phyloP scores from a whole-genome alignment of 2,329 filamentous ascomycete species.

The Cladosporium sp. region DNA sequence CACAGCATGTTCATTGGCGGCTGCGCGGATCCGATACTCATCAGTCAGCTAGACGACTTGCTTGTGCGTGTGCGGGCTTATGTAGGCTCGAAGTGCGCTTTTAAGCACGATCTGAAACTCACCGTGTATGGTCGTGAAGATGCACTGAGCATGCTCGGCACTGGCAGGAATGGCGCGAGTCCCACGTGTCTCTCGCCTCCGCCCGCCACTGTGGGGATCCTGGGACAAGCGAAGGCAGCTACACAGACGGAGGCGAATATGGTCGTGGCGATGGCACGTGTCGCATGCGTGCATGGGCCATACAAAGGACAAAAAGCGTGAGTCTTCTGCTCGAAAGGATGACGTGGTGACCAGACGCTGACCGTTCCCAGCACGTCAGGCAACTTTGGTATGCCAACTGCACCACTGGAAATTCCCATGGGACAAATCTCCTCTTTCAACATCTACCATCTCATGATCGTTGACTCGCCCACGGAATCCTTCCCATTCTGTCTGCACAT shows the following conservation, averaged over 20 bases:
- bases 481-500: neutral
- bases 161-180: neutral
- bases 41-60: conserved; percentile 20
- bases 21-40: conserved; percentile 18
- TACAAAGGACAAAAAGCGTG: neutral
- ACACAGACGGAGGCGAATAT: neutral
- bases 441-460: neutral
- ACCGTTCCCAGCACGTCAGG: neutral
- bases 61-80: conserved; percentile 15
- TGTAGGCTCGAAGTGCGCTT: conserved; percentile 7
- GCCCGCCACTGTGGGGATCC: neutral
- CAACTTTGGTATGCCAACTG: neutral
- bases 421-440: neutral
- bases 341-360: neutral
- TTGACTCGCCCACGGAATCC: neutral
- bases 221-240: neutral
- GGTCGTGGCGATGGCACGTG: conserved; percentile 1
- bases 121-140: neutral
- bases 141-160: neutral
- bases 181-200: neutral
- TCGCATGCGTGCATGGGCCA: neutral
- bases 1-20: conserved; percentile 19
- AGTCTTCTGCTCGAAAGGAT: neutral
- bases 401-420: neutral
- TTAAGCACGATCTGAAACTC: neutral